Conservation (phyloP, 257 asterid species). For the Nemophila menziesii region DNA sequence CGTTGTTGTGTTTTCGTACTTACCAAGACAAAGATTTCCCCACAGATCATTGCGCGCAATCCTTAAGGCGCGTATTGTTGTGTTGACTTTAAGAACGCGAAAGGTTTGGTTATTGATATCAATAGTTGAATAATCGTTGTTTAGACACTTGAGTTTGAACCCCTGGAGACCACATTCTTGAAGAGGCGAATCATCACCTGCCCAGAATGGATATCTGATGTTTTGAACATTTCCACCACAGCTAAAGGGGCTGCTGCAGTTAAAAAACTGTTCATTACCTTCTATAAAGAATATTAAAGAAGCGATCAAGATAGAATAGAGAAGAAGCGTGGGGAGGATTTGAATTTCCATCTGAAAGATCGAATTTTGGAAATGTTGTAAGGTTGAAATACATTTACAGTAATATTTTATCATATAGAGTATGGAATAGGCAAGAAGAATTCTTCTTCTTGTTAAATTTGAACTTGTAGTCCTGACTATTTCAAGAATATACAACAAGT, state of each 20-base stretch:
- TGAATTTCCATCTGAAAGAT: constrained; percentile 16
- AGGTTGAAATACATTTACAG: no score
- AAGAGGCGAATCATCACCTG: constrained; percentile 17
- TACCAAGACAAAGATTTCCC: constrained; percentile 12
- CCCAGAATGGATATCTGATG: constrained; percentile 40
- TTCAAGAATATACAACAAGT: constrained; percentile 3
- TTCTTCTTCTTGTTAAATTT: neutral
- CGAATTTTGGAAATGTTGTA: no score
- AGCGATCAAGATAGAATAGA: no score
- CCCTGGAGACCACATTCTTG: constrained; percentile 38
- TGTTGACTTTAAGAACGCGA: constrained; percentile 2
- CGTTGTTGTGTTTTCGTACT: neutral
- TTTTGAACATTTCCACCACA: constrained; percentile 12
- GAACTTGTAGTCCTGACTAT: neutral
- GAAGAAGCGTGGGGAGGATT: constrained; percentile 2
- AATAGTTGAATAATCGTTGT: constrained; percentile 10
- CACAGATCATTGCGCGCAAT: constrained; percentile 14
- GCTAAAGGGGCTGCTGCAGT: constrained; percentile 5
- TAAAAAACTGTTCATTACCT: constrained; percentile 4
- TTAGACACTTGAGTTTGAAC: constrained; percentile 23
- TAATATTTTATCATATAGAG: no score
- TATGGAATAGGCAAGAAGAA: no score
- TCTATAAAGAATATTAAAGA: neutral
- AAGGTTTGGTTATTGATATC: neutral
- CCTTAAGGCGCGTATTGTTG: neutral